These are phyloP conservation scores for Austropuccinia psidii DNA, from an alignment of 1,284 basidiomycete genomes.

Conservation along the genomic window DNA sequence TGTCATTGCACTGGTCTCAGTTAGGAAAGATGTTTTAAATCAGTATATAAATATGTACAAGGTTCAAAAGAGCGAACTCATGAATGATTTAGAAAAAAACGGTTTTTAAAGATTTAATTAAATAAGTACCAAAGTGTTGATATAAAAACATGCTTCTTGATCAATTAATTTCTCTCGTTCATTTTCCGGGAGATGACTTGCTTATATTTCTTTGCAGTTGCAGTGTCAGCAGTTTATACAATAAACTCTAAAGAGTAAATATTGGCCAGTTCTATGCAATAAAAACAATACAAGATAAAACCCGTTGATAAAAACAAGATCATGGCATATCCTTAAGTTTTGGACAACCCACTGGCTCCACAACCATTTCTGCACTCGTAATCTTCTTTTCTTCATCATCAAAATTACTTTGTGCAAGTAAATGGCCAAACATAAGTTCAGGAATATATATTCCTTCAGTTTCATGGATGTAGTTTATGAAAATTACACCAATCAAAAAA, in stretches of 20 bases:
- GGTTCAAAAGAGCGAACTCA: too few species aligned
- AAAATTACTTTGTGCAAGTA: constrained; percentile 89
- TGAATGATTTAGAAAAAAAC: too few species aligned
- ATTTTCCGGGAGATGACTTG: too few species aligned
- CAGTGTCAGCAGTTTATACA: constrained; percentile 93
- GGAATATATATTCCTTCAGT: constrained; percentile 94
- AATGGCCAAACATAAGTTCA: constrained; percentile 72
- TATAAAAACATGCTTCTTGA: too few species aligned
- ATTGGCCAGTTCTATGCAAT: constrained; percentile 67
- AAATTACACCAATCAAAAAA: constrained; percentile 51
- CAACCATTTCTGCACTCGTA: constrained; percentile 88
- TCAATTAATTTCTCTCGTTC: too few species aligned
- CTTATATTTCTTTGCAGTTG: constrained; percentile 79
- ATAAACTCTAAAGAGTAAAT: constrained; percentile 94
- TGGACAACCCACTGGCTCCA: constrained; percentile 62
- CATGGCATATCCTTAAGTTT: too few species aligned
- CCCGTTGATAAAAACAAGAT: background rate
- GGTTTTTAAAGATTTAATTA: too few species aligned
- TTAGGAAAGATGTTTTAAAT: too few species aligned
- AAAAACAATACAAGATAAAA: background rate
- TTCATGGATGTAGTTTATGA: constrained; percentile 73
- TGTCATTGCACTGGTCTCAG: too few species aligned
- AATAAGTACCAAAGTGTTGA: too few species aligned
- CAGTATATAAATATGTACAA: too few species aligned
- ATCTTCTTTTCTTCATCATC: constrained; percentile 98